These are phyloP conservation scores for Suhomyces ambrosiae DNA, from an alignment of 1,139 yeast genomes.

Conservation along the genomic window DNA sequence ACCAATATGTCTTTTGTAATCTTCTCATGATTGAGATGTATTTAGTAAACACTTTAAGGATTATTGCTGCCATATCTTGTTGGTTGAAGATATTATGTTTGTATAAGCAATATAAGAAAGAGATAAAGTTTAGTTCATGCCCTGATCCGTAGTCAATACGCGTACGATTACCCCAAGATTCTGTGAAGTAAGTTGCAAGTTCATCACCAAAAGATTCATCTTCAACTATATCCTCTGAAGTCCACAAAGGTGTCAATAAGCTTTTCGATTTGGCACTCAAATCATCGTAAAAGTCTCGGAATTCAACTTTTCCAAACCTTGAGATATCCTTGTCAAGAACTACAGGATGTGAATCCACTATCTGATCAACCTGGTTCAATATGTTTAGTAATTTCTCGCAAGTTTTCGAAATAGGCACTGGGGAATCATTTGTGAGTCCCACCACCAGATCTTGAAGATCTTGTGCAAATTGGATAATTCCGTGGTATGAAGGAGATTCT, in stretches of 20 bases:
- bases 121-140: slow-evolving; percentile 85
- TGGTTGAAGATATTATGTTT: slow-evolving; percentile 36
- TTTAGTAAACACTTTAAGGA: slow-evolving; percentile 62
- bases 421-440: slow-evolving; percentile 60
- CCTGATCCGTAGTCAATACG: slow-evolving; percentile 97
- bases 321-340: slow-evolving; percentile 63
- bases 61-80: slow-evolving; percentile 53
- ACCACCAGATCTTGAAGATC: slow-evolving; percentile 65
- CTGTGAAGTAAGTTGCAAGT: slow-evolving; percentile 55
- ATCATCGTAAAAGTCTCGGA: slow-evolving; percentile 82
- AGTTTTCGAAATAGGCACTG: slow-evolving; percentile 26
- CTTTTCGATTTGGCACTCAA: slow-evolving; percentile 34
- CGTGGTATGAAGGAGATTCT: slow-evolving; percentile 51
- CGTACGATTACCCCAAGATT: slow-evolving; percentile 82
- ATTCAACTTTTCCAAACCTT: slow-evolving; percentile 90
- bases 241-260: slow-evolving; percentile 19
- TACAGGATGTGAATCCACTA: slow-evolving; percentile 67
- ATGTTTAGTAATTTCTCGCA: slow-evolving; percentile 38
- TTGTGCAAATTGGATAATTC: slow-evolving; percentile 56
- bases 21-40: slow-evolving; percentile 56
- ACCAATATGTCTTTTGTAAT: slow-evolving; percentile 68
- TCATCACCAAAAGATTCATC: slow-evolving; percentile 31
- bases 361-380: slow-evolving; percentile 46
- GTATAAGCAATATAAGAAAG: slow-evolving; percentile 62
- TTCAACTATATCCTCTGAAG: slow-evolving; percentile 2